Evolutionary conservation across 306 rosid genomes (phyloP), one percentile per base, ranked within the genome.

Genomic region (Dryas alaskensis): DNA sequence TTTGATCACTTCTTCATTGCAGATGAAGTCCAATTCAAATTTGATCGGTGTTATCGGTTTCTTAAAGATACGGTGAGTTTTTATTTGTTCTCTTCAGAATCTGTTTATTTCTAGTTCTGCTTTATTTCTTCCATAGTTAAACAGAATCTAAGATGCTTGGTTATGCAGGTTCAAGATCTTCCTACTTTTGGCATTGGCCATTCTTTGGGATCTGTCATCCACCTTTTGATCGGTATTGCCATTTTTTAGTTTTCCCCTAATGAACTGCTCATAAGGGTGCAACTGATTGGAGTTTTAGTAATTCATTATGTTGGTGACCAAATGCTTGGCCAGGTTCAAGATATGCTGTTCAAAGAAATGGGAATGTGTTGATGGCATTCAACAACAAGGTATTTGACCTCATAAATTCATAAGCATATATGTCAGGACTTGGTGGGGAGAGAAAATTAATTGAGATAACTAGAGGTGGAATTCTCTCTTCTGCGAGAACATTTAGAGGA

Each of bases 1-100:
- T 94, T 92, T 86, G 99, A 94, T 81, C 87, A 94, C 89, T 92
- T 94, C 89, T 92, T 77, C 76, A 94, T 92, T 86, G 96, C 99
- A 54, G 99, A 94, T 79, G 97, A 94, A 89, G 95, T 82, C 48
- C 97, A 94, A 75, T 92, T 89, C 84, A 94, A 92, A 79, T 94
- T 86, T 87, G 99, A 94, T 74, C 80, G 99, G 87, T 92, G 99
- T 74, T 86, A 70, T 76, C 90, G 96, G 48, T 66, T 72, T 48
- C 80, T 94, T 7, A 86, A 81, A 60, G 96, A 88, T 57, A 82
- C 86, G 52, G 96, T 94, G 78, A 67, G 93, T 83, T 69, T 79
- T 69, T 55, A 48, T 40, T 57, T 60, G 17, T 75, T 60, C 10
- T 82, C 17, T 47, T 39, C 47, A 59, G 75, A 49, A 69, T 80